Percentiles rank a stretch among this genome's conserved stretches.
phyloP scores from a whole-genome alignment of 495 filamentous ascomycete species.

The Penicillium flavigenum region DNA sequence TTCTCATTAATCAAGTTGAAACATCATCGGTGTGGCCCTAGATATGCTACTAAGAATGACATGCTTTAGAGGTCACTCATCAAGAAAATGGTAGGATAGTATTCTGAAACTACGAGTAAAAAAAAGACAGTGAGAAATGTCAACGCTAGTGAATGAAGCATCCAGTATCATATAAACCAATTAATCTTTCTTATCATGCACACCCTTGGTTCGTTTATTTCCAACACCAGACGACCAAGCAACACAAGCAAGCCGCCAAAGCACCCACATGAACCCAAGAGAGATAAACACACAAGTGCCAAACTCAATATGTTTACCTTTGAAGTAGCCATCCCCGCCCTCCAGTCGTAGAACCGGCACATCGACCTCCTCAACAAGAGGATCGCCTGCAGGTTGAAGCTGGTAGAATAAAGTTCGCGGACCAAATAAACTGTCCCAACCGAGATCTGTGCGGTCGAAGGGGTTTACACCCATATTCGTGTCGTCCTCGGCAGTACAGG shows the following conservation, averaged over 20 bases:
- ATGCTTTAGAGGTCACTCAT: neutral
- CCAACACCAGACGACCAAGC: constrained; percentile 26
- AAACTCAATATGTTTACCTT: constrained; percentile 59
- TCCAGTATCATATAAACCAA: neutral
- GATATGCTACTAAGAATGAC: neutral
- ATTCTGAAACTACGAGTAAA: neutral
- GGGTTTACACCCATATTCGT: constrained; percentile 75
- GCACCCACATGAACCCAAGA: constrained; percentile 73
- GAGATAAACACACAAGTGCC: constrained; percentile 70
- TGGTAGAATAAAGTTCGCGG: constrained; percentile 85
- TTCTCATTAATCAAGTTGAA: neutral
- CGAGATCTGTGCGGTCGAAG: constrained; percentile 80
- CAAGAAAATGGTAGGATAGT: neutral
- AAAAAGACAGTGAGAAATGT: neutral
- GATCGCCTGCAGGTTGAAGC: constrained; percentile 56
- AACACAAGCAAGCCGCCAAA: constrained; percentile 60
- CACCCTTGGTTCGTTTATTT: neutral
- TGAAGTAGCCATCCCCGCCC: constrained; percentile 45
- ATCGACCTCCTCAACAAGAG: constrained; percentile 57
- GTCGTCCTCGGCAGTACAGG: constrained; percentile 72
- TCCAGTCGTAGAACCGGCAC: constrained; percentile 68
- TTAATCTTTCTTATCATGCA: constrained; percentile 29
- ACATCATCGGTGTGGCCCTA: neutral
- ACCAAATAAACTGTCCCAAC: constrained; percentile 84
- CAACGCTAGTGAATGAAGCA: neutral